These are phyloP conservation scores for Euphorbia celastroides DNA, from an alignment of 441 rosid genomes.

Conservation along the genomic window DNA sequence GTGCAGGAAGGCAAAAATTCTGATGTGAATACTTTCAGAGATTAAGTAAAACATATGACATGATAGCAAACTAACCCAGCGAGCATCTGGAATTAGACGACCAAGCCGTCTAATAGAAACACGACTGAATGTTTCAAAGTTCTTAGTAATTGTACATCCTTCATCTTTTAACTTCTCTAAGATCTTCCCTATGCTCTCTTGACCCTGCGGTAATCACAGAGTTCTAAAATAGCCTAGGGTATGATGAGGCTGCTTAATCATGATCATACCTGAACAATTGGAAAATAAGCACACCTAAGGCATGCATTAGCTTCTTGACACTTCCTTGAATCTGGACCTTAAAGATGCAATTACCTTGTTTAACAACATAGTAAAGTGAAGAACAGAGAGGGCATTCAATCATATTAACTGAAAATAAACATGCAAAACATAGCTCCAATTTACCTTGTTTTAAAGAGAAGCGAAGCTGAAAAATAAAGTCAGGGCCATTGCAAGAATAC, in stretches of 20 bases:
- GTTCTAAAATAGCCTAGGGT: not conserved
- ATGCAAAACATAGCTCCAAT: not conserved
- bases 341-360: too few species aligned
- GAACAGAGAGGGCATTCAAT: not conserved
- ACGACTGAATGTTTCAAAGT: constrained; percentile 44
- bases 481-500: constrained; percentile 57
- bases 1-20: not conserved
- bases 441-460: constrained; percentile 26
- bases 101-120: constrained; percentile 70
- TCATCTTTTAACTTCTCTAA: constrained; percentile 40
- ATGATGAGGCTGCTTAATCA: not conserved
- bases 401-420: not conserved
- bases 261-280: constrained; percentile 45
- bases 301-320: constrained; percentile 57
- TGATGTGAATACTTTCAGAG: constrained; percentile 3
- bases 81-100: constrained; percentile 80
- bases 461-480: constrained; percentile 44
- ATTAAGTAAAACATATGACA: not conserved
- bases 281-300: constrained; percentile 65
- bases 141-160: constrained; percentile 38
- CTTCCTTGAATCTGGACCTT: constrained; percentile 29
- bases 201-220: constrained; percentile 40
- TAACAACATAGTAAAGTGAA: not conserved
- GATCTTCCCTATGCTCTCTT: constrained; percentile 52
- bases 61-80: constrained; percentile 53